These are phyloP conservation scores for Cicer yamashitae DNA, from an alignment of 306 rosid species.

Conservation along the genomic window DNA sequence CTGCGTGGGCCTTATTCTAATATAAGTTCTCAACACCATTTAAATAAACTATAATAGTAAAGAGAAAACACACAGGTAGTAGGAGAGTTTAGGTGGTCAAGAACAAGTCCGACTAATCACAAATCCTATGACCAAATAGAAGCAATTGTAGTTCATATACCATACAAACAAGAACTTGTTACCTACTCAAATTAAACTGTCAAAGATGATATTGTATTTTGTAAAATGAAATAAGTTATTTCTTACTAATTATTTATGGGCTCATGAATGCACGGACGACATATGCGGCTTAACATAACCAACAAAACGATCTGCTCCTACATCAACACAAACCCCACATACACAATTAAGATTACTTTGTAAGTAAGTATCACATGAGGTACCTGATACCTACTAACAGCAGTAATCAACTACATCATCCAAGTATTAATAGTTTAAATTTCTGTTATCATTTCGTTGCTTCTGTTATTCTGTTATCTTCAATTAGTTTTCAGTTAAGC, in stretches of 20 bases:
- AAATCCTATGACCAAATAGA: slow-evolving; percentile 18
- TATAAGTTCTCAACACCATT: too few relatives aligned
- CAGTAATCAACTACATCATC: slow-evolving; percentile 31
- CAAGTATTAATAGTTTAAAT: neutral
- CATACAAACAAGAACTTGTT: neutral
- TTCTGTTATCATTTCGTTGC: too few relatives aligned
- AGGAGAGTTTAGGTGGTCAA: neutral
- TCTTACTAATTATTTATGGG: neutral
- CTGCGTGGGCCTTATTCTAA: too few relatives aligned
- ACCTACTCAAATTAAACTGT: neutral
- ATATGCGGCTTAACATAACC: slow-evolving; percentile 2
- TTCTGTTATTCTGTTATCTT: too few relatives aligned
- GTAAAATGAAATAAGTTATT: neutral
- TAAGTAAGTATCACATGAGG: neutral
- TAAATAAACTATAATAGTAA: too few relatives aligned
- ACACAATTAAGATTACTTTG: neutral
- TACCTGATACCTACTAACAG: neutral
- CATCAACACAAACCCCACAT: slow-evolving; percentile 6
- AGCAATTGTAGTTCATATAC: slow-evolving; percentile 3
- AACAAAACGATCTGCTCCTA: slow-evolving; percentile 10
- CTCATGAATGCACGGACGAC: slow-evolving; percentile 19
- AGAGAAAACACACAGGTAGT: neutral
- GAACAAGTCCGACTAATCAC: neutral
- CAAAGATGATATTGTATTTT: neutral
- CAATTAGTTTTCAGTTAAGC: too few relatives aligned